Evolutionary conservation across 2,329 filamentous ascomycete species (phyloP), one percentile per base, ranked within the genome.

Genomic region (Colletotrichum shisoi): DNA sequence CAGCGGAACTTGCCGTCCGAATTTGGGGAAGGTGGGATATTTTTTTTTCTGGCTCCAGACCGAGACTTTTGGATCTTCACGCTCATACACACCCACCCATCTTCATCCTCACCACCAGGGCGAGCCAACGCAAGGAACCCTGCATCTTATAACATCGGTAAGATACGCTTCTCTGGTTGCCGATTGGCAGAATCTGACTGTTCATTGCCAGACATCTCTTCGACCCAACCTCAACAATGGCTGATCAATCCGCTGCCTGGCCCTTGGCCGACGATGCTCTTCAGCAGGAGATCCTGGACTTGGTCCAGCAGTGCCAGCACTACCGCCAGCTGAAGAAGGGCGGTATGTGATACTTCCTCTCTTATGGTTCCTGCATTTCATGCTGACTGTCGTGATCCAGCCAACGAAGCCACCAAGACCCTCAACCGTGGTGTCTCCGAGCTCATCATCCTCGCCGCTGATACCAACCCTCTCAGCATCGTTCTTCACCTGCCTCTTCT

Each of bases 341-440:
- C 70, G 92, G 91, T 77, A 94, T 94, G 65, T 67, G 3, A 6
- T 31, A 45, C 1, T 34, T 44, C 12, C 3, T 11, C 11, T 15
- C 13, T 9, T 85, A 91, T 92, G 79, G 7, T 49, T 6, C 70
- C 62, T 31, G 31, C n/a, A 31, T 13, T 13, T 11, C 8, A 5
- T 37, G 34, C 34, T 49, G 19, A 58, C 60, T 60, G 34, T 40
- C 56, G 13, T 39, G 15, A 60, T 49, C 7, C 48, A 59, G 54
- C 53, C 46, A 68, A 66, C 61, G 61, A 70, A 79, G 83, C 88
- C 44, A 96, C 92, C 76, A 96, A 96, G 85, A 91, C 92, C 1
- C 85, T 97, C 57, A 96, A 95, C 84, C 90, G 94, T 73, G 94
- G 94, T 81, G 93, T 94, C 70, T 89, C 89, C 72, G 94, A 98